Evolutionary conservation across 495 filamentous ascomycete genomes (phyloP).

Genomic region (Chlorociboria aeruginascens): DNA sequence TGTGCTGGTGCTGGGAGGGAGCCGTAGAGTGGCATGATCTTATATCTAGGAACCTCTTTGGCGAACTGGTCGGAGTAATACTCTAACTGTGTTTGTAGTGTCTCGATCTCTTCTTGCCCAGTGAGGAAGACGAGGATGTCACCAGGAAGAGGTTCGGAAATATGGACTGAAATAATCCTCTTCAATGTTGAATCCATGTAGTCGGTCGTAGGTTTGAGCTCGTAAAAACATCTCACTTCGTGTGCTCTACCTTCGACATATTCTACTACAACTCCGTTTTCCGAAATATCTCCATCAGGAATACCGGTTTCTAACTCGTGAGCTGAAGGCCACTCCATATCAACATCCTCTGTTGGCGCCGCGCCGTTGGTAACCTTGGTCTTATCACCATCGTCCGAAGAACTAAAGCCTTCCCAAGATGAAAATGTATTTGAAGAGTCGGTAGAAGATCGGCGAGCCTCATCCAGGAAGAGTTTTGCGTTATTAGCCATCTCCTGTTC

Average conservation of each 20-base stretch:
- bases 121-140: slow-evolving; percentile 91
- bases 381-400: not conserved
- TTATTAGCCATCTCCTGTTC: not conserved
- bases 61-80: slow-evolving; percentile 62
- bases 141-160: slow-evolving; percentile 76
- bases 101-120: slow-evolving; percentile 86
- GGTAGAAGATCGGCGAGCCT: not conserved
- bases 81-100: slow-evolving; percentile 66
- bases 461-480: not conserved
- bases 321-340: not conserved
- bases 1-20: slow-evolving; percentile 56
- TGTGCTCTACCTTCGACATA: slow-evolving; percentile 83
- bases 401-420: slow-evolving; percentile 11
- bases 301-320: not conserved
- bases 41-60: slow-evolving; percentile 59
- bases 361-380: not conserved
- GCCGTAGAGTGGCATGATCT: slow-evolving; percentile 36
- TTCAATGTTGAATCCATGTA: slow-evolving; percentile 74
- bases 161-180: slow-evolving; percentile 80
- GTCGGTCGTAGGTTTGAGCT: slow-evolving; percentile 65
- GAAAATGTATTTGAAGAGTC: slow-evolving; percentile 5
- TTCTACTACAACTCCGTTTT: slow-evolving; percentile 35
- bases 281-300: not conserved
- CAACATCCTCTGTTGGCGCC: not conserved
- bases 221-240: slow-evolving; percentile 69